Evolutionary conservation across 345 rosid genomes (phyloP), one percentile per base, ranked within the genome.

Genomic region (Limnanthes douglasii): DNA sequence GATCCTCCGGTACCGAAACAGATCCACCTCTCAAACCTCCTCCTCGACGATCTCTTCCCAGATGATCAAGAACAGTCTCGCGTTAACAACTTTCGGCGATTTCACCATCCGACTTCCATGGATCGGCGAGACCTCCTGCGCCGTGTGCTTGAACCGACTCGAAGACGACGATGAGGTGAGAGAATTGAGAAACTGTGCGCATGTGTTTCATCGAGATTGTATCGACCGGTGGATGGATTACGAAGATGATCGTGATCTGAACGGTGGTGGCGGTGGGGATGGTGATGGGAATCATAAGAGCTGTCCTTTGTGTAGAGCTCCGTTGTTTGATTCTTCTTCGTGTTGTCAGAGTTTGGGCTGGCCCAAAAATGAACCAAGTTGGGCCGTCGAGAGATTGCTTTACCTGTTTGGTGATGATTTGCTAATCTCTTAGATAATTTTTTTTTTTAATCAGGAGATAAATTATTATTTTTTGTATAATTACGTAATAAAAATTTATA

Each of bases 331-430:
- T 16, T 28, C 35, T 14, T n/a, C 43, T 20, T 63, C 62, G 0
- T n/a, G n/a, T n/a, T n/a, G n/a, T n/a, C 84, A 65, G n/a, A 25
- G 44, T 11, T 3, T 32, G 46, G 65, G 48, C 19, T 56, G 66
- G 68, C 48, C 63, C 9, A 59, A 48, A 50, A 53, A 59, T 2
- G 84, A 90, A 51, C 95, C 94, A 2, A 84, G 83, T 56, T 90
- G 98, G 98, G 95, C 92, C 3, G 92, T 84, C 0, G 94, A 90
- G 38, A 68, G 77, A 18, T 62, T 90, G 24, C 68, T 90, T 6
- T 90, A 90, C 63, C 73, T 90, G 3, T 90, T 90, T 21, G 98
- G 92, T 2, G 98, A 90, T 32, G 96, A 90, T 48, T 56, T 84
- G 44, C 59, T 64, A 14, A 35, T 53, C 18, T 77, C n/a, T n/a